Base-by-base conservation (phyloP, 768 basidiomycete genomes). In the Termitomyces titanicus region DNA sequence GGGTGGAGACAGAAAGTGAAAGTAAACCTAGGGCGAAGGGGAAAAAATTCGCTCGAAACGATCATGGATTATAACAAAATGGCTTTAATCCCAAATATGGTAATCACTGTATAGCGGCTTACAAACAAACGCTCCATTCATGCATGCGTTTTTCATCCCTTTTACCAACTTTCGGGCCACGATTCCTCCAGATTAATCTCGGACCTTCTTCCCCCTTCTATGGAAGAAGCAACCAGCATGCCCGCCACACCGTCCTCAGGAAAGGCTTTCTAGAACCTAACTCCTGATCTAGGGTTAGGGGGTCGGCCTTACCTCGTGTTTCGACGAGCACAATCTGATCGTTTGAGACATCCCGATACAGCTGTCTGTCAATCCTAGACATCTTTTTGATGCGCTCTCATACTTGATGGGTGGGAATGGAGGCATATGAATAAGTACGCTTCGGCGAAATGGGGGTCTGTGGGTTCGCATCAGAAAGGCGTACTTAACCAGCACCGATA, bases 61-160 rank as follows among this genome's bases (percentile, higher is more conserved):
- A 68, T 74, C 72, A 71, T 61, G 70, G 73, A 76, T 80, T 74
- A 79, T 77, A 77, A 64, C 67, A 73, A 58, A 68, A 72, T 68
- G 68, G 72, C 72, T 65, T 64, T 69, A 73, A 71, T 68, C 64
- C 63, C 66, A 54, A 57, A 66, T 64, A 63, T 60, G 63, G 70
- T 44, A 66, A 64, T 47, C 54, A 47, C 61, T 62, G 56, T 56
- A 65, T 33, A 63, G 56, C 63, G 54, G 57, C 40, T 59, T 55
- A 63, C 63, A 63, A 64, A 66, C 62, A 68, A 64, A 63, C 53
- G 31, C 55, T 58, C 51, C 59, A 46, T 61, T 58, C 61, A 59
- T 63, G 58, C 63, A 62, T 61, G 58, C 40, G 56, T 52, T 60
- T 62, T 60, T 63, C 54, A 64, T 61, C 57, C 58, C 46, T 40